Conservation (phyloP, 768 basidiomycete genomes). For the Rubroboletus pulcherrimus region DNA sequence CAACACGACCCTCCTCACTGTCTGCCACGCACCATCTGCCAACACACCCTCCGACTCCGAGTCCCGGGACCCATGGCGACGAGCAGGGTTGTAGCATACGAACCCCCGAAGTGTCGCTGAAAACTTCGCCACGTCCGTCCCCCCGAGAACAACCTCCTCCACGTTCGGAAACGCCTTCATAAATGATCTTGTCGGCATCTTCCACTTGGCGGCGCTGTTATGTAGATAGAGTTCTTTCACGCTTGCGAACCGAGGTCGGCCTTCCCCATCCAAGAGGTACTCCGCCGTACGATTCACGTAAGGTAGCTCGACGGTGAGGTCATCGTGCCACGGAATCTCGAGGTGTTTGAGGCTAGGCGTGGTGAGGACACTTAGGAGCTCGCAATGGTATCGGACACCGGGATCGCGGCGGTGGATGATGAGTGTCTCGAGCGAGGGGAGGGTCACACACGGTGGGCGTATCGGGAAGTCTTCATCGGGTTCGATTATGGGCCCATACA, state of each 20-base stretch:
- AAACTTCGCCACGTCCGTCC: slow-evolving; percentile 9
- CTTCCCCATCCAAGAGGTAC: slow-evolving; percentile 12
- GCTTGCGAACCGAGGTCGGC: slow-evolving; percentile 9
- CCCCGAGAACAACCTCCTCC: slow-evolving; percentile 15
- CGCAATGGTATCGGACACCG: slow-evolving; percentile 13
- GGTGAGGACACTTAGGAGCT: slow-evolving; percentile 9
- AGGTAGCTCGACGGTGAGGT: slow-evolving; percentile 8
- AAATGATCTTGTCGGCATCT: slow-evolving; percentile 13
- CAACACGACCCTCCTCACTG: slow-evolving; percentile 3
- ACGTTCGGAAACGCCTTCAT: slow-evolving; percentile 16
- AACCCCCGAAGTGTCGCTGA: slow-evolving; percentile 9
- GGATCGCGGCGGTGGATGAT: slow-evolving; percentile 16
- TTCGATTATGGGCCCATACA: slow-evolving; percentile 16
- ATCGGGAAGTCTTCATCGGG: slow-evolving; percentile 7
- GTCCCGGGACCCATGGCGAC: not conserved
- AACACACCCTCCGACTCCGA: not conserved
- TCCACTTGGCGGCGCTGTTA: slow-evolving; percentile 5
- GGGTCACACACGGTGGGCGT: slow-evolving; percentile 1
- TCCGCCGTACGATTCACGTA: not conserved
- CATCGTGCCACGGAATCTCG: slow-evolving; percentile 18
- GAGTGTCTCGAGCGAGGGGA: slow-evolving; percentile 9
- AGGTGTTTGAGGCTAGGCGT: slow-evolving; percentile 11
- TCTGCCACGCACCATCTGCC: slow-evolving; percentile 8
- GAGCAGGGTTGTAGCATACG: not conserved
- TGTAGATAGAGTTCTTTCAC: slow-evolving; percentile 13